Percentiles rank a stretch among this genome's conserved stretches.
Conservation (phyloP, 345 rosid genomes). For the Leavenworthia alabamica region DNA sequence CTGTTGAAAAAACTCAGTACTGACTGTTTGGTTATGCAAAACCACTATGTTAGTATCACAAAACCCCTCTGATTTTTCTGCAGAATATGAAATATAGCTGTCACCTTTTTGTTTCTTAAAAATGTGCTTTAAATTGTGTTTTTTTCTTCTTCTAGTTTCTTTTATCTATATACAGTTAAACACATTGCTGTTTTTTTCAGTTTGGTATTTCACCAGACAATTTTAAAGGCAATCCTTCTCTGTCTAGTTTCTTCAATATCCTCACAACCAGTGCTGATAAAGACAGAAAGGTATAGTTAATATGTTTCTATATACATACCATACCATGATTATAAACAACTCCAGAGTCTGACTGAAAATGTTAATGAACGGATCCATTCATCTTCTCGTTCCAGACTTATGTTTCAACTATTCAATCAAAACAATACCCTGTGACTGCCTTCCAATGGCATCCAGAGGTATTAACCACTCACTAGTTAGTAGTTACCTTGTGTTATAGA, state of each 20-base stretch:
- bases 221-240: constrained; percentile 37
- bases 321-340: neutral
- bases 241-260: constrained; percentile 62
- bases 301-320: neutral
- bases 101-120: neutral
- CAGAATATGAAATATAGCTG: neutral
- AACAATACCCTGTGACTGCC: constrained; percentile 68
- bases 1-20: constrained; percentile 58
- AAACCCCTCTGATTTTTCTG: neutral
- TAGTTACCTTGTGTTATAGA: neutral
- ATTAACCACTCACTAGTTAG: constrained; percentile 14
- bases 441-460: constrained; percentile 99
- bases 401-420: constrained; percentile 74
- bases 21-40: constrained; percentile 87
- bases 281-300: constrained; percentile 42
- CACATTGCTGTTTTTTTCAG: constrained; percentile 33
- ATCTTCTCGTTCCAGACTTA: constrained; percentile 42
- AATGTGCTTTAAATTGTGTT: neutral
- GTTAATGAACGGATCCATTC: neutral
- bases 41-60: constrained; percentile 56
- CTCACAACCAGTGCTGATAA: constrained; percentile 67
- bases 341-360: neutral
- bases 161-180: neutral
- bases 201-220: constrained; percentile 64
- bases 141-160: neutral